phyloP scores from a whole-genome alignment of 768 basidiomycete genomes.

The Hydnomerulius pinastri region DNA sequence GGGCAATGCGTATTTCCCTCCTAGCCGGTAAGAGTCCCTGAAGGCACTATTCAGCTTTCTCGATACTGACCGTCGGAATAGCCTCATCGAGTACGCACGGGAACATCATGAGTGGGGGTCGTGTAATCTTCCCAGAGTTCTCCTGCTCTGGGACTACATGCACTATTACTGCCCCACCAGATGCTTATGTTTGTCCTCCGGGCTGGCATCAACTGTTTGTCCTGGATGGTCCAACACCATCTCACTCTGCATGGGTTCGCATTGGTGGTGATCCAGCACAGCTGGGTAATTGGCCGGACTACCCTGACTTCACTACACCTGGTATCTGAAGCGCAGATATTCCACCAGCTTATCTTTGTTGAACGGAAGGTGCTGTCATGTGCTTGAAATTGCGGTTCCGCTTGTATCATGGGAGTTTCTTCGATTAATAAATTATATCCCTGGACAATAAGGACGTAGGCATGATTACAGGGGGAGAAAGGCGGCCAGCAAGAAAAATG shows the following conservation, averaged over 20 bases:
- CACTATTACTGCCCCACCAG: slow-evolving; percentile 77
- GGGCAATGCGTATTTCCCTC: slow-evolving; percentile 60
- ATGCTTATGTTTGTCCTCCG: slow-evolving; percentile 66
- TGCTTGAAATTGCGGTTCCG: background rate
- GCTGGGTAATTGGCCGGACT: slow-evolving; percentile 73
- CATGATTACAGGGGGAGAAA: background rate
- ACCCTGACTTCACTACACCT: slow-evolving; percentile 67
- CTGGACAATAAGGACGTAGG: background rate
- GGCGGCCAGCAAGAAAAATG: background rate
- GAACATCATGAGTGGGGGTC: slow-evolving; percentile 67
- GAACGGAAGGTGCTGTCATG: background rate
- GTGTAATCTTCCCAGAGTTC: slow-evolving; percentile 74
- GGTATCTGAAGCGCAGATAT: slow-evolving; percentile 44
- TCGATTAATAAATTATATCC: background rate
- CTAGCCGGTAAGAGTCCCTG: slow-evolving; percentile 52
- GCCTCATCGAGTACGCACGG: slow-evolving; percentile 79
- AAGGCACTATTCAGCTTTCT: background rate
- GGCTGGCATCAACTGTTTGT: slow-evolving; percentile 79
- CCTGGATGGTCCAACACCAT: slow-evolving; percentile 78
- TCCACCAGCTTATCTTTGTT: background rate
- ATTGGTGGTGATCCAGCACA: slow-evolving; percentile 75
- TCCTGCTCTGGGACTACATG: slow-evolving; percentile 68
- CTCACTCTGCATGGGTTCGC: slow-evolving; percentile 71
- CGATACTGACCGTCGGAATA: slow-evolving; percentile 24
- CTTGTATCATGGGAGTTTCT: no score